phyloP scores from a whole-genome alignment of 805 yeast species.

The Starmerella etchellsii region DNA sequence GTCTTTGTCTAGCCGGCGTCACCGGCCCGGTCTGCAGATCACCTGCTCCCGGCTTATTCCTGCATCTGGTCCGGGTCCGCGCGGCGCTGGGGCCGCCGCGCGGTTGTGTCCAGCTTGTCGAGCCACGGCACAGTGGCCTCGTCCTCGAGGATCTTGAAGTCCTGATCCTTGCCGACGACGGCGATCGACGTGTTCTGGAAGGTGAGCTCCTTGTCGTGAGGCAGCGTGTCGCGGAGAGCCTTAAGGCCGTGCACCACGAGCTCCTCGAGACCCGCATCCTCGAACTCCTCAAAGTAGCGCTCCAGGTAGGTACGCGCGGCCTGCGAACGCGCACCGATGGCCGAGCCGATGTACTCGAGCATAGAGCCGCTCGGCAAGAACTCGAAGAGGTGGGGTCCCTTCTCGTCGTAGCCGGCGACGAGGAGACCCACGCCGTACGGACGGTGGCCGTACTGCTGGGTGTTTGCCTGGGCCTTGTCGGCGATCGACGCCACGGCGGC shows the following conservation, averaged over 20 bases:
- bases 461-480: constrained; percentile 93
- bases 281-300: constrained; percentile 60
- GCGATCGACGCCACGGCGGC: constrained; percentile 79
- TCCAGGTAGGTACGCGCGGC: constrained; percentile 95
- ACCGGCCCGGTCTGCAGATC: no score
- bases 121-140: constrained; percentile 78
- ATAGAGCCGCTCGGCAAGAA: constrained; percentile 94
- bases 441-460: constrained; percentile 90
- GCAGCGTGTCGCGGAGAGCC: constrained; percentile 84
- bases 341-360: constrained; percentile 81
- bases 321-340: constrained; percentile 97
- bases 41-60: constrained; percentile 3
- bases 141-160: constrained; percentile 71
- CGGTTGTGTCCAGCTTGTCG: constrained; percentile 52
- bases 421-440: constrained; percentile 97
- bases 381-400: constrained; percentile 88
- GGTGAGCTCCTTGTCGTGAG: constrained; percentile 86
- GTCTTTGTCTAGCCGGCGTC: no score
- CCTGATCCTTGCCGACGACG: constrained; percentile 70
- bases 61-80: constrained; percentile 14
- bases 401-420: constrained; percentile 80
- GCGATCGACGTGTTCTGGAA: constrained; percentile 79
- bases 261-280: constrained; percentile 50
- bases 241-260: constrained; percentile 75
- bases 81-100: constrained; percentile 37